Conservation (phyloP, 352 stramenopile species). For the Globisporangium splendens region DNA sequence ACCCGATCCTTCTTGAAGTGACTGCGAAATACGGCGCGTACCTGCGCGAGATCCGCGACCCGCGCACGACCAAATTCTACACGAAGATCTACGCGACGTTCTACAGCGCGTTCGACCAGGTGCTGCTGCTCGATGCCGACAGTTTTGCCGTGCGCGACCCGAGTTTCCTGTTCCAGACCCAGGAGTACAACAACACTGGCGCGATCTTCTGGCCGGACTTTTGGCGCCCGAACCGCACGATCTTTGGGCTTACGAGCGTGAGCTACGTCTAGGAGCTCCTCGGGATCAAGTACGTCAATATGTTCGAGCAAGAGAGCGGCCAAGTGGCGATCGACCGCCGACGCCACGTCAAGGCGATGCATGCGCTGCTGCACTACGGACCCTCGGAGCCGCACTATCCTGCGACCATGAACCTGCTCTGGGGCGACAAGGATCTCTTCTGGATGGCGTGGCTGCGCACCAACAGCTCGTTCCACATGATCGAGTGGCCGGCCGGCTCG, state of each 20-base stretch:
- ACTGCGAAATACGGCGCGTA: conserved; percentile 68
- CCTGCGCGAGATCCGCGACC: conserved; percentile 79
- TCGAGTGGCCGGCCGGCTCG: conserved; percentile 63
- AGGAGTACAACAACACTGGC: conserved; percentile 65
- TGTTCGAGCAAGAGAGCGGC: conserved; percentile 86
- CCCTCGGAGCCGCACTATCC: conserved; percentile 65
- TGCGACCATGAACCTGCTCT: conserved; percentile 76
- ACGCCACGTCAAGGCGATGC: conserved; percentile 67
- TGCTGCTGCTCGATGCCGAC: conserved; percentile 79
- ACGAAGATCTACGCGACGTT: conserved; percentile 85
- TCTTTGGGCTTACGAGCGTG: conserved; percentile 76
- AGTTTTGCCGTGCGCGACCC: conserved; percentile 80
- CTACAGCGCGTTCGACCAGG: conserved; percentile 84
- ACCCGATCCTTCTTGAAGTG: conserved; percentile 71
- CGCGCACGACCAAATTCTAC: conserved; percentile 68
- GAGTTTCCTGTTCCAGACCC: conserved; percentile 81
- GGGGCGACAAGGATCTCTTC: conserved; percentile 87
- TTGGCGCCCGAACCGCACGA: conserved; percentile 76
- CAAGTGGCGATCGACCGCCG: conserved; percentile 82
- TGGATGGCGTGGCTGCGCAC: conserved; percentile 77
- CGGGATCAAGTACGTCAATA: conserved; percentile 65
- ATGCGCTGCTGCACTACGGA: conserved; percentile 88
- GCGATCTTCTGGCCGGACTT: conserved; percentile 87
- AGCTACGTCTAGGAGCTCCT: conserved; percentile 77
- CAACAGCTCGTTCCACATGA: conserved; percentile 77